These are phyloP conservation scores for Phytopythium kandeliae DNA, from an alignment of 352 stramenopile genomes.

Conservation along the genomic window DNA sequence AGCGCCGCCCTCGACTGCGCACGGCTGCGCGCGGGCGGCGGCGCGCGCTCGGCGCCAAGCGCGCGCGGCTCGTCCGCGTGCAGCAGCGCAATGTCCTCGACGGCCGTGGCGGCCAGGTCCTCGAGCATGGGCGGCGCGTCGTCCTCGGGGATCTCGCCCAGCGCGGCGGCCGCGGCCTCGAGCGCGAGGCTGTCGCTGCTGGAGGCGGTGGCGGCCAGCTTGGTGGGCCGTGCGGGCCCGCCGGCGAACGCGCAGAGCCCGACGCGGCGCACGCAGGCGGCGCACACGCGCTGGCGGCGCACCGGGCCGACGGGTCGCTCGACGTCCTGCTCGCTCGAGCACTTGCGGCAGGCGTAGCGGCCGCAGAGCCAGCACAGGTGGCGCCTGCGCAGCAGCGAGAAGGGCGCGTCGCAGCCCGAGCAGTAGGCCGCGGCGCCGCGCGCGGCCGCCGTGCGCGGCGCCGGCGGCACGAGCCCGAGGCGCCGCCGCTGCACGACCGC, in stretches of 20 bases:
- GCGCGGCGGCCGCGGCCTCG: constrained; percentile 13
- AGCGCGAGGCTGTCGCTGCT: constrained; percentile 19
- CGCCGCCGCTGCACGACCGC: constrained; percentile 40
- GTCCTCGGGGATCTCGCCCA: constrained; percentile 15
- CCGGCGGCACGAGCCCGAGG: constrained; percentile 42
- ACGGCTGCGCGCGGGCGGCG: constrained; percentile 2
- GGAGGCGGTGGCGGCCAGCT: constrained; percentile 1
- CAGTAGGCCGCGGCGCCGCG: constrained; percentile 20
- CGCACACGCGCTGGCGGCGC: constrained; percentile 40
- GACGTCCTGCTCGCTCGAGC: constrained; percentile 32
- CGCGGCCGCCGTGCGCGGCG: constrained; percentile 12
- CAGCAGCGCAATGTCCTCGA: constrained; percentile 30
- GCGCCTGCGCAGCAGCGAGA: constrained; percentile 39
- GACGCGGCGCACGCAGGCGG: constrained; percentile 37
- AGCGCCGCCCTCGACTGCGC: constrained; percentile 6
- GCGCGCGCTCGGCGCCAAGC: constrained; percentile 13
- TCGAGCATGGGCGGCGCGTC: constrained; percentile 28
- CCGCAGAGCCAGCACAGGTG: constrained; percentile 53
- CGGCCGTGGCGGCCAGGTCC: constrained; percentile 22
- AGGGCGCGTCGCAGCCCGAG: constrained; percentile 32
- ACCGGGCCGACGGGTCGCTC: constrained; percentile 38
- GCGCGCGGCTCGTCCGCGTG: constrained; percentile 15
- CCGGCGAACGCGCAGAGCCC: constrained; percentile 46
- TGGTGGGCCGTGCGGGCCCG: constrained; percentile 13
- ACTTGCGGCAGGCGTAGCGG: constrained; percentile 51